Percentiles rank a stretch among this genome's conserved stretches.
Evolutionary conservation across 176 grass and related monocot species (phyloP).

Genomic region (barley (Hordeum vulgare)): MorexV3_pseudomolecules_assembly NC_058519.1:533921077-533921576

Average conservation of each 20-base stretch:
- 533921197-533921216: constrained; percentile 38
- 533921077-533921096: not conserved
- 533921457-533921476: not conserved
- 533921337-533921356: not conserved
- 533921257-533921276: not conserved
- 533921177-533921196: constrained; percentile 47
- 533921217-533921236: not conserved
- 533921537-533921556: not conserved
- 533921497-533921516: not conserved
- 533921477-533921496: not conserved
- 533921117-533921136: constrained; percentile 63
- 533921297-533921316: not conserved
- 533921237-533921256: constrained; percentile 5
- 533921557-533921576: not conserved
- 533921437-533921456: not conserved
- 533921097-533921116: constrained; percentile 62
- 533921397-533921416: too few relatives aligned
- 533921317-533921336: not conserved
- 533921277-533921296: not conserved
- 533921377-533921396: not conserved
- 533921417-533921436: not conserved
- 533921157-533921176: constrained; percentile 46
- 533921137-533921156: constrained; percentile 84
- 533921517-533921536: not conserved
- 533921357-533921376: not conserved